Evolutionary conservation across 805 yeast species (phyloP), one percentile per base, ranked within the genome.

Genomic region (Cyberlindnera euphorbiae): DNA sequence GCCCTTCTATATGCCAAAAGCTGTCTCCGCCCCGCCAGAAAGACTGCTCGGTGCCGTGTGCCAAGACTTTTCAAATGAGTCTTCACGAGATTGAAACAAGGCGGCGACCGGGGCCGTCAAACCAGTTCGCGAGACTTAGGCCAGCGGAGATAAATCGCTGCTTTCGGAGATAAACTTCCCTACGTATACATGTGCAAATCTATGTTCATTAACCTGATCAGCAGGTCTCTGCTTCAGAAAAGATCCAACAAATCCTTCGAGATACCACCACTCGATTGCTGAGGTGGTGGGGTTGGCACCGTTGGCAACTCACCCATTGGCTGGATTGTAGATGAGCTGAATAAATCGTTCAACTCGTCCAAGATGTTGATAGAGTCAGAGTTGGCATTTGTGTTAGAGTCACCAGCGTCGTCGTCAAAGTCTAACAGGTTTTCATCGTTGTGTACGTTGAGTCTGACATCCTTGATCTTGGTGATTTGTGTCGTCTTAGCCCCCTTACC

Each of bases 371-470:
- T 49, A 4, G 60, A 53, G 8, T 17, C 34, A 4, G 16, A 13
- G 6, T 44, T 47, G 12, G 46, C 47, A 12, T 45, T 47, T 1
- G 35, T 42, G 6, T 55, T 38, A 4, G 35, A n/a, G n/a, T n/a
- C 41, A 18, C 22, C 29, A 5, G 15, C 39, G 22, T 77, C 86
- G 42, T 79, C 86, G 51, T 82, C 96, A 46, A 90, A 79, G 57
- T 90, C 96, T 34, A 90, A 73, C 47, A 93, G 67, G 49, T 85
- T 86, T 49, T 87, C 96, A 52, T 87, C 96, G 40, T 77, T 78
- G 46, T 76, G 79, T 9, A 96, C 96, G 47, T 81, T 63, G 43
- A 74, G 77, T 46, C 78, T 79, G 58, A 85, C 75, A 56, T 89
- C 97, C 47, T 83, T 87, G 32, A 89, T 67, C 37, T 78, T 79